A percentile compares a stretch with the other conserved stretches of the same genome.
Conservation (phyloP, 1,284 basidiomycete genomes). For the Cryptococcus sp. region DNA sequence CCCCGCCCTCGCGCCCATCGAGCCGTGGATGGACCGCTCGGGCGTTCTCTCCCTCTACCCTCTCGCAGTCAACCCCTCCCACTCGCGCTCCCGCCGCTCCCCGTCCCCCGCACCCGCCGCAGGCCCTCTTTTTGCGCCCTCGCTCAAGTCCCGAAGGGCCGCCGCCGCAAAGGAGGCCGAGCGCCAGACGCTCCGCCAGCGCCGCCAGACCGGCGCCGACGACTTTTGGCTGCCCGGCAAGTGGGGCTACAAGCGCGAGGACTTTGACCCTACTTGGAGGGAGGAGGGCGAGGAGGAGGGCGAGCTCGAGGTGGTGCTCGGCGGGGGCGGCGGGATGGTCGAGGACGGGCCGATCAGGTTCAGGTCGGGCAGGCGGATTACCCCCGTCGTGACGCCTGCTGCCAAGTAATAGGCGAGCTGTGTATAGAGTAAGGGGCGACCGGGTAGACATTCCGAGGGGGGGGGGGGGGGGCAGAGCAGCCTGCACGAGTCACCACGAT, state of each 20-base stretch:
- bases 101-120: constrained; percentile 17
- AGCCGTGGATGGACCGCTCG: constrained; percentile 43
- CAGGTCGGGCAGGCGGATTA: constrained; percentile 8
- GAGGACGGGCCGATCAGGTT: constrained; percentile 30
- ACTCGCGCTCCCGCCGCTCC: constrained; percentile 15
- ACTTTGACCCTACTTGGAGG: constrained; percentile 20
- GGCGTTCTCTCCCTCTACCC: constrained; percentile 47
- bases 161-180: constrained; percentile 31
- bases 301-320: constrained; percentile 10
- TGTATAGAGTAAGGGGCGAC: not conserved
- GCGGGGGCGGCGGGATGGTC: constrained; percentile 19
- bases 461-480: not conserved
- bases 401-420: not conserved
- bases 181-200: constrained; percentile 27
- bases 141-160: constrained; percentile 23
- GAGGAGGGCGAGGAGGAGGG: constrained; percentile 11
- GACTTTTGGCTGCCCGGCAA: constrained; percentile 25
- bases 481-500: no score
- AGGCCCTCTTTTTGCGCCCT: constrained; percentile 39
- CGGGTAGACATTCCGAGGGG: not conserved
- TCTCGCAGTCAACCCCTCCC: constrained; percentile 38
- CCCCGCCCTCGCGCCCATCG: constrained; percentile 35
- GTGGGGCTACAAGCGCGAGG: constrained; percentile 26
- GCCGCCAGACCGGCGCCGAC: constrained; percentile 18
- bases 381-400: not conserved